Base-by-base conservation (phyloP, 805 yeast genomes). In the Isabelozyma pseudorhagii region DNA sequence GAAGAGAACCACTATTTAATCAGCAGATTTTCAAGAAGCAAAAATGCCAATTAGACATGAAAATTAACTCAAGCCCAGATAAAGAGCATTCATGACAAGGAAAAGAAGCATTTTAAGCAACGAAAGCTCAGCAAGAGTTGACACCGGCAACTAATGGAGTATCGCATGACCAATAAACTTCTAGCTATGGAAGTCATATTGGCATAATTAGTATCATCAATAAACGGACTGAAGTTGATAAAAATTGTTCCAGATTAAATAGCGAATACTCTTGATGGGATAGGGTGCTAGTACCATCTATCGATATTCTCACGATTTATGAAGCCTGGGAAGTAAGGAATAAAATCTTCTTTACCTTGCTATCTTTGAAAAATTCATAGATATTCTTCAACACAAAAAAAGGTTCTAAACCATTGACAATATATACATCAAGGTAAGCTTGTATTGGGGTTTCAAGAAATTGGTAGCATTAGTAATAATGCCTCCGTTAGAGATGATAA, bases 251-350 rank as follows among this genome's bases (percentile, higher is more conserved):
- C 25, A 21, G 25, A 21, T 21, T 21, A 21, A 2, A 15, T 2
- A 15, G 17, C 17, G 17, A 15, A 15, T 15, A 21, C 6, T 21
- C 25, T 21, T 21, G 25, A 21, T 21, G 9, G 40, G 6, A n/a
- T n/a, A n/a, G n/a, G n/a, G n/a, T n/a, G 17, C 27, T 52, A 57
- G n/a, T 50, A 54, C 77, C 77, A 74, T 5, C 77, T 77, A 17
- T 72, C 70, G 21, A 57, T 47, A 45, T 56, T 61, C 50, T 74
- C 78, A 14, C 55, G 56, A 15, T 61, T 61, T 8, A 68, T 55
- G 47, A 73, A 29, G 60, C 56, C 4, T 54, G 36, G 41, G 66
- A 59, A 2, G 73, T 63, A 11, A 62, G 57, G 51, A 68, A 62
- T 7, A 64, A 46, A 9, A 67, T 53, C 47, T 67, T 67, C 46